Percentiles rank a stretch among this genome's conserved stretches.
These are phyloP conservation scores for Phytophthora foliorum DNA, from an alignment of 352 stramenopile genomes.

Conservation along the genomic window DNA sequence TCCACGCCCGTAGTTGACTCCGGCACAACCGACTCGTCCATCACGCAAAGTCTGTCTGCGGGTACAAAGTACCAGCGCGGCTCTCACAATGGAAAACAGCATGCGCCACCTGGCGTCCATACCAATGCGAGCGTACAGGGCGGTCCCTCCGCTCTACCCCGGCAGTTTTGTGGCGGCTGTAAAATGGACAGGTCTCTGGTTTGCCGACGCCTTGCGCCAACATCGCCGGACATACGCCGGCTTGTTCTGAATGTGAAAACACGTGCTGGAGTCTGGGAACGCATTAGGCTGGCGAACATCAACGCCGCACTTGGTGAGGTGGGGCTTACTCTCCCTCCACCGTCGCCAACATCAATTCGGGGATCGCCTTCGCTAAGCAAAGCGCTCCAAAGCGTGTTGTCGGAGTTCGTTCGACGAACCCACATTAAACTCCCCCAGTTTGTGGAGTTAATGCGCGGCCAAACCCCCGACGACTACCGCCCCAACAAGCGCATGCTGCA, in stretches of 20 bases:
- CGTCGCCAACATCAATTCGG: background rate
- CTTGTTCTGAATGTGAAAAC: background rate
- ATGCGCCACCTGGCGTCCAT: no score
- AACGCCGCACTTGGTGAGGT: background rate
- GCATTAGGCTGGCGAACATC: background rate
- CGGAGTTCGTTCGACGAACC: slow-evolving; percentile 12
- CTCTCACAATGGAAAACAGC: no score
- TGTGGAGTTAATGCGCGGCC: slow-evolving; percentile 17
- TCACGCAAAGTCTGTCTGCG: background rate
- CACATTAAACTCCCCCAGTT: slow-evolving; percentile 6
- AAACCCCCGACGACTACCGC: slow-evolving; percentile 9
- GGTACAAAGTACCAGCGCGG: background rate
- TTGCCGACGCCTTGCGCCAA: no score
- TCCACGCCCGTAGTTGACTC: no score
- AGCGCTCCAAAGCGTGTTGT: slow-evolving; percentile 16
- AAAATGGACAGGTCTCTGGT: background rate
- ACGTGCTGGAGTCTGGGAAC: background rate
- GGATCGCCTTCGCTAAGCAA: slow-evolving; percentile 5
- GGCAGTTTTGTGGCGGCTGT: background rate
- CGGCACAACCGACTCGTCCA: background rate
- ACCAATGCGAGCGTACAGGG: no score
- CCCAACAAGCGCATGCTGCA: slow-evolving; percentile 19
- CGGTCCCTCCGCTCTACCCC: background rate
- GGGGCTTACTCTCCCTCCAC: background rate
- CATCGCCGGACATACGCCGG: background rate